These are phyloP conservation scores for Penicillium sp. DNA, from an alignment of 2,329 filamentous ascomycete species.

Conservation along the genomic window DNA sequence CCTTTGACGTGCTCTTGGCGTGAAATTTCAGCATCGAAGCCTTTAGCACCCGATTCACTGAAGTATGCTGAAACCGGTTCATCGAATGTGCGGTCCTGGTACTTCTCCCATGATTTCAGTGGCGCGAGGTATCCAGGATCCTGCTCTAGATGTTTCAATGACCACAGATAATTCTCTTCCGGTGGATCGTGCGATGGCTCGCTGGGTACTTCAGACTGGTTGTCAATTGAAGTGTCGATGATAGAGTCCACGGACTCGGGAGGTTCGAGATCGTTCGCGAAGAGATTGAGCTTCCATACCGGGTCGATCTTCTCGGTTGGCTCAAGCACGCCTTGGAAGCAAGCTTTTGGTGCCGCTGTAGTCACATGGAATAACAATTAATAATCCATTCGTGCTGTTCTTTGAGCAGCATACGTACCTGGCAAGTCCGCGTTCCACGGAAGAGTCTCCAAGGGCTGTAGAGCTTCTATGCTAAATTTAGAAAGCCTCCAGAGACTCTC, in stretches of 20 bases:
- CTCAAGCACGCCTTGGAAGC: slow-evolving; percentile 28
- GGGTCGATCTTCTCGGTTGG: slow-evolving; percentile 29
- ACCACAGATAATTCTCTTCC: slow-evolving; percentile 41
- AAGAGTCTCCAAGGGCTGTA: slow-evolving; percentile 42
- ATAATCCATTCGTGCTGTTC: neutral
- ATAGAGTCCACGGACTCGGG: slow-evolving; percentile 27
- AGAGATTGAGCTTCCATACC: slow-evolving; percentile 39
- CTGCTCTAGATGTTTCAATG: slow-evolving; percentile 29
- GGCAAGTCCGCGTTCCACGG: slow-evolving; percentile 40
- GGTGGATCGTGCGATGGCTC: slow-evolving; percentile 8
- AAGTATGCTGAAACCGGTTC: slow-evolving; percentile 46
- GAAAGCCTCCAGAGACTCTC: slow-evolving; percentile 44
- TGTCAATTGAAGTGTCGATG: slow-evolving; percentile 24
- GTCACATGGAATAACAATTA: slow-evolving; percentile 4
- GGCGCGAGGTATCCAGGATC: slow-evolving; percentile 17
- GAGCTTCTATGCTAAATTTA: slow-evolving; percentile 40
- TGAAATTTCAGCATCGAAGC: slow-evolving; percentile 45
- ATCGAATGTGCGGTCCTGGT: slow-evolving; percentile 34
- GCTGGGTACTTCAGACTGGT: slow-evolving; percentile 16
- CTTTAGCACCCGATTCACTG: slow-evolving; percentile 46
- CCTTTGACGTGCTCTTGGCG: slow-evolving; percentile 27
- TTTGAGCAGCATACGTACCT: slow-evolving; percentile 28
- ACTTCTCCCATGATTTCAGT: slow-evolving; percentile 49
- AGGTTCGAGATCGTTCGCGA: slow-evolving; percentile 28
- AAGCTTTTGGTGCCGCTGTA: slow-evolving; percentile 17